A percentile compares a stretch with the other conserved stretches of the same genome.
Evolutionary conservation across 192 early-diverging fungal species (phyloP).

Genomic region (Mortierella alpina): DNA sequence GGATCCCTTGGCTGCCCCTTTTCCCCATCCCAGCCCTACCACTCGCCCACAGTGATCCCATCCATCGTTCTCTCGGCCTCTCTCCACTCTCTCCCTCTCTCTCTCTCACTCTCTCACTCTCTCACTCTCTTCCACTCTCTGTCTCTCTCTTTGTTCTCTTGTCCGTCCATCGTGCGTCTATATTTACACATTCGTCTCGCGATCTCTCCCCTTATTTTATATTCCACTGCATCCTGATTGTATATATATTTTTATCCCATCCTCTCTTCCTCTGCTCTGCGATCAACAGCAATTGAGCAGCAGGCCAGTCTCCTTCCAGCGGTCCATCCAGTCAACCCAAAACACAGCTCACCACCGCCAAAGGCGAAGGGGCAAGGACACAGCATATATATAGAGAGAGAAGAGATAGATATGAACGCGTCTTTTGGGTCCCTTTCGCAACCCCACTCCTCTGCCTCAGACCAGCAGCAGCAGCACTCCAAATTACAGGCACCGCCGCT

Average conservation of each 20-base stretch:
- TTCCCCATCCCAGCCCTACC: no score
- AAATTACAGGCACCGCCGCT: neutral
- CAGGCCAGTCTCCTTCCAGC: no score
- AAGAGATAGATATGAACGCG: slow-evolving; percentile 25
- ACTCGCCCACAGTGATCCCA: no score
- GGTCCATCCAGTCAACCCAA: neutral
- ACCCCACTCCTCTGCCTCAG: neutral
- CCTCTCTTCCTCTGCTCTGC: neutral
- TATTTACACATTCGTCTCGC: neutral
- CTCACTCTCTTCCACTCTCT: neutral
- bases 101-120: neutral
- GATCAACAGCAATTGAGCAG: no score
- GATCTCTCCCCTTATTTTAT: neutral
- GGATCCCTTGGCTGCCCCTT: no score
- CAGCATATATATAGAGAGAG: neutral
- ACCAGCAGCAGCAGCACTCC: slow-evolving; percentile 9
- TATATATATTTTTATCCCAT: neutral
- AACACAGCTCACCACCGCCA: neutral
- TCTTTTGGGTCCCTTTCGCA: slow-evolving; percentile 6
- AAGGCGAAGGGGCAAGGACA: neutral
- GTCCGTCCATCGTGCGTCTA: neutral
- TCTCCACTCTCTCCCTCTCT: neutral
- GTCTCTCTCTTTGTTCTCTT: slow-evolving; percentile 3
- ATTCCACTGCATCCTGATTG: neutral
- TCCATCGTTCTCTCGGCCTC: slow-evolving; percentile 1